Conservation (phyloP, 2,329 filamentous ascomycete genomes). For the Spiromastix sp. region DNA sequence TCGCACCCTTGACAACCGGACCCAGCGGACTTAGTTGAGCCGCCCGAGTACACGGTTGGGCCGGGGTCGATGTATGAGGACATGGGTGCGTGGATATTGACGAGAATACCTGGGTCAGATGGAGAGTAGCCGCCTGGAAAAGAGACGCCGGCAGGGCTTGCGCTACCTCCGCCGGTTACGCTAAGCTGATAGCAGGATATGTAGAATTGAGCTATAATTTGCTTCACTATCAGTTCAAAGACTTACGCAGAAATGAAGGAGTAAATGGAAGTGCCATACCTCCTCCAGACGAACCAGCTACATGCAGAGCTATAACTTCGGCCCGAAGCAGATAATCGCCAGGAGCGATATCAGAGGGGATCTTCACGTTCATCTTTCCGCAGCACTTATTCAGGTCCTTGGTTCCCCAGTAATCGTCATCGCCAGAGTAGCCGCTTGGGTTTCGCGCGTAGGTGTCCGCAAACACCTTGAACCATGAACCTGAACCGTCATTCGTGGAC, state of each 20-base stretch:
- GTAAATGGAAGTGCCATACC: too few relatives aligned
- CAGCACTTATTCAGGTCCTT: background rate
- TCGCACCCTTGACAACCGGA: too few relatives aligned
- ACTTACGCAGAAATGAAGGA: too few relatives aligned
- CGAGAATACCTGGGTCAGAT: slow-evolving; percentile 13
- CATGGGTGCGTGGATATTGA: slow-evolving; percentile 10
- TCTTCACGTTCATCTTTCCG: slow-evolving; percentile 13
- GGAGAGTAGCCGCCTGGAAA: slow-evolving; percentile 12
- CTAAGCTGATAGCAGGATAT: slow-evolving; percentile 33
- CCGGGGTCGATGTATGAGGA: slow-evolving; percentile 5
- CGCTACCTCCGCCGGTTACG: slow-evolving; percentile 34
- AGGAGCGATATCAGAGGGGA: background rate
- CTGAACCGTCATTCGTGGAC: slow-evolving; percentile 5
- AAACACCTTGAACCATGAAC: slow-evolving; percentile 8
- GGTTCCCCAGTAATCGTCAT: slow-evolving; percentile 3
- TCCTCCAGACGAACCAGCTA: background rate
- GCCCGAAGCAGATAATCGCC: slow-evolving; percentile 4
- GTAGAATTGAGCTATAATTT: slow-evolving; percentile 33
- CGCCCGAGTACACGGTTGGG: slow-evolving; percentile 5
- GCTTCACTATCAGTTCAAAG: too few relatives aligned
- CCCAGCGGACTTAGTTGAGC: too few relatives aligned
- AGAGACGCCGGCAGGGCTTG: slow-evolving; percentile 6
- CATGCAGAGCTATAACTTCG: slow-evolving; percentile 2
- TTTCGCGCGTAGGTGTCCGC: background rate
- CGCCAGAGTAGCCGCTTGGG: background rate